Percentiles rank a stretch among this genome's conserved stretches.
phyloP scores from a whole-genome alignment of 2,329 filamentous ascomycete genomes.

The Fonsecaea erecta region DNA sequence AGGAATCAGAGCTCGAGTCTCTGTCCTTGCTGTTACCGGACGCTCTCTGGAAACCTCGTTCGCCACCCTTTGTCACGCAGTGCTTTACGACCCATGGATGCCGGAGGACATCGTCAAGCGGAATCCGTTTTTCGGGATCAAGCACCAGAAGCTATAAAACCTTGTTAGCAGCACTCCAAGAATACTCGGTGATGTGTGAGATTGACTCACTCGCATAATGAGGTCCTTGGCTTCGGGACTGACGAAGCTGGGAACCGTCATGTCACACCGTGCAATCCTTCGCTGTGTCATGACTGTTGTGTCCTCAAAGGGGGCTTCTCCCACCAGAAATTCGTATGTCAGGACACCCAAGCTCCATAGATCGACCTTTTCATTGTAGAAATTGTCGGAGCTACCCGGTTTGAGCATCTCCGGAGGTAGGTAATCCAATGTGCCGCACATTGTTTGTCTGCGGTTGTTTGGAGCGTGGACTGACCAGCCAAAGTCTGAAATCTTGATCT shows the following conservation, averaged over 20 bases:
- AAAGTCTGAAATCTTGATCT: conserved; percentile 98
- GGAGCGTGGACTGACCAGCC: conserved; percentile 98
- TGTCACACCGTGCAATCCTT: conserved; percentile 85
- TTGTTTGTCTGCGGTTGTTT: conserved; percentile 88
- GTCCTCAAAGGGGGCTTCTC: conserved; percentile 96
- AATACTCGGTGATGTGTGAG: not conserved
- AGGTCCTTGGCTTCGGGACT: conserved; percentile 88
- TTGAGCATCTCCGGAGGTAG: conserved; percentile 97
- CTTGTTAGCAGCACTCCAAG: conserved; percentile 35
- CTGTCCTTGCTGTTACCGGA: conserved; percentile 20
- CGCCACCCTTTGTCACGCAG: conserved; percentile 54
- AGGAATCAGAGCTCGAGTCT: conserved; percentile 16
- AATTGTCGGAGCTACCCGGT: conserved; percentile 78
- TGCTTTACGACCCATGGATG: conserved; percentile 99
- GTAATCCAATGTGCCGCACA: conserved; percentile 97
- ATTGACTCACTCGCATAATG: conserved; percentile 76
- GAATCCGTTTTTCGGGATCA: conserved; percentile 90
- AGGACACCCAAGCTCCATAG: conserved; percentile 94
- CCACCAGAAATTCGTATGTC: conserved; percentile 94
- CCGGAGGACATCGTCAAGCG: conserved; percentile 82
- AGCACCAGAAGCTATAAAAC: conserved; percentile 74
- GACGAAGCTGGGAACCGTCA: conserved; percentile 89
- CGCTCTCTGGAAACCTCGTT: conserved; percentile 29
- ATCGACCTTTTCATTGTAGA: conserved; percentile 93
- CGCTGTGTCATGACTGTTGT: conserved; percentile 92